Percentiles rank a stretch among this genome's conserved stretches.
phyloP scores from a whole-genome alignment of 176 grass and related monocot genomes.

The Saccharum spontaneum region DNA sequence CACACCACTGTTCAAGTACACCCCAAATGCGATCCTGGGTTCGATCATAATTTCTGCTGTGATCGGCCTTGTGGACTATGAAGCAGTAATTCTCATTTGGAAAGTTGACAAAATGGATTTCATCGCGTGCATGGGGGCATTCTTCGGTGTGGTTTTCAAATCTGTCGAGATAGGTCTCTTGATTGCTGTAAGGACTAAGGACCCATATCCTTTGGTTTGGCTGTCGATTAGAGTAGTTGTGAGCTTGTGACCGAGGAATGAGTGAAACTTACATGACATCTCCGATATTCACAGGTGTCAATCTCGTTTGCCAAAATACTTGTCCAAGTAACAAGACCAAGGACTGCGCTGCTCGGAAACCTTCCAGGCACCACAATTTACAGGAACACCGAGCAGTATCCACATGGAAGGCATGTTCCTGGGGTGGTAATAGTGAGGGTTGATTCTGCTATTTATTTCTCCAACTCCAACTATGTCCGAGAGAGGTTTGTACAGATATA shows the following conservation, averaged over 20 bases:
- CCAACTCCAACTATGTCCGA: slow-evolving; percentile 92
- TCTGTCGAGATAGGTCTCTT: slow-evolving; percentile 91
- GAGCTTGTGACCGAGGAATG: background rate
- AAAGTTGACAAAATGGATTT: slow-evolving; percentile 98
- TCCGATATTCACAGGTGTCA: slow-evolving; percentile 49
- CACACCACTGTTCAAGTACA: slow-evolving; percentile 95
- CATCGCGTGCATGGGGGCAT: slow-evolving; percentile 94
- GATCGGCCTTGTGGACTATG: slow-evolving; percentile 71
- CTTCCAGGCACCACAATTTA: slow-evolving; percentile 82
- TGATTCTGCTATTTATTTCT: slow-evolving; percentile 95
- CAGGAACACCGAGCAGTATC: slow-evolving; percentile 84
- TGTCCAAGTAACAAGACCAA: slow-evolving; percentile 96
- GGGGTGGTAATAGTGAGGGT: slow-evolving; percentile 78
- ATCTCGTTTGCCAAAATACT: slow-evolving; percentile 97
- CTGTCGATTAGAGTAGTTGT: background rate
- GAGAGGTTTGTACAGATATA: slow-evolving; percentile 59
- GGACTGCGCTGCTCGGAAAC: slow-evolving; percentile 82
- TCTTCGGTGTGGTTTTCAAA: slow-evolving; percentile 78
- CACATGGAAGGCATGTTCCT: slow-evolving; percentile 75
- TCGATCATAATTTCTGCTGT: slow-evolving; percentile 92
- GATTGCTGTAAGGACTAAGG: slow-evolving; percentile 69
- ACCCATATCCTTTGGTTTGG: background rate
- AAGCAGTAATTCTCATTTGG: slow-evolving; percentile 90
- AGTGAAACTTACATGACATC: slow-evolving; percentile 12
- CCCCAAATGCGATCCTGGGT: slow-evolving; percentile 81